phyloP scores from a whole-genome alignment of 495 filamentous ascomycete species.

The Staphylotrichum tortipilum region DNA sequence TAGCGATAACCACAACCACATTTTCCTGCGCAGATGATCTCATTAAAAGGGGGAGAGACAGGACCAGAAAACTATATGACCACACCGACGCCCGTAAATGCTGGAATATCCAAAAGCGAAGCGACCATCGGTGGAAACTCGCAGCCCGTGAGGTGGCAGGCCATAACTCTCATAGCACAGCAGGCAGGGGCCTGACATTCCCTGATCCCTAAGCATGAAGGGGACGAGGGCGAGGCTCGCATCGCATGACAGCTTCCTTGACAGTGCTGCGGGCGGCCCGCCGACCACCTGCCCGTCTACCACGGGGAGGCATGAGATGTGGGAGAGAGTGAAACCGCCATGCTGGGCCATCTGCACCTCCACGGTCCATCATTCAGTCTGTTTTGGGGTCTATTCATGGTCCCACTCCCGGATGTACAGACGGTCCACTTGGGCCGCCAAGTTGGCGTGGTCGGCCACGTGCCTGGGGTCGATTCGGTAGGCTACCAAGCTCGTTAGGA shows the following conservation, averaged over 20 bases:
- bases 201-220: too few species aligned
- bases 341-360: too few species aligned
- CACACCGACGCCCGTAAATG: slow-evolving; percentile 5
- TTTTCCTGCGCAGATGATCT: neutral
- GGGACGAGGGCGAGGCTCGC: too few species aligned
- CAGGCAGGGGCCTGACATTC: too few species aligned
- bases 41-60: neutral
- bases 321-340: too few species aligned
- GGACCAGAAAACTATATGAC: slow-evolving; percentile 21
- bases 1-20: neutral
- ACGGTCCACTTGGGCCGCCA: slow-evolving; percentile 35
- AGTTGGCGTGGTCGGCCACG: slow-evolving; percentile 33
- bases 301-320: too few species aligned
- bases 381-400: slow-evolving; percentile 38
- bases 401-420: slow-evolving; percentile 44
- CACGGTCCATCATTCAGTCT: neutral
- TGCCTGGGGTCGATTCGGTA: slow-evolving; percentile 36
- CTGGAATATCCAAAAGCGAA: neutral
- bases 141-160: neutral
- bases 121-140: neutral
- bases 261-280: too few species aligned
- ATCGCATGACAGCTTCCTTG: too few species aligned
- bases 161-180: too few species aligned
- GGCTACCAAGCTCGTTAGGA: slow-evolving; percentile 30
- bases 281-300: too few species aligned